A percentile compares a stretch with the other conserved stretches of the same genome.
Evolutionary conservation across 495 filamentous ascomycete species (phyloP).

Genomic region (Trichoderma gamsii): DNA sequence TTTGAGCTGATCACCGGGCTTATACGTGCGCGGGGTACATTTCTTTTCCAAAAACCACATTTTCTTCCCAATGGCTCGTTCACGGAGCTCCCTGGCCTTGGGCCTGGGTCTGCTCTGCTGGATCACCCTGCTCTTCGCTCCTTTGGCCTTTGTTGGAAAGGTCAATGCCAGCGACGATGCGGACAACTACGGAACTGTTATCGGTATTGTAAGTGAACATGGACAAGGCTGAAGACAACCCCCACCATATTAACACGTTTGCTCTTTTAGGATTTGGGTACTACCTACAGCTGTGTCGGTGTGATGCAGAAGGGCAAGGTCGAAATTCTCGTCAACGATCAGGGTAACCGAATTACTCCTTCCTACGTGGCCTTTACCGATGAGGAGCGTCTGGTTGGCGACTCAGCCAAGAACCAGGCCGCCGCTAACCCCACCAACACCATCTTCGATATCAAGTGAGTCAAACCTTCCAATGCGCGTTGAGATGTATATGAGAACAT

Average conservation of each 20-base stretch:
- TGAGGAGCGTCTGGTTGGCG: constrained; percentile 94
- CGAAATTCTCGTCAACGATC: constrained; percentile 93
- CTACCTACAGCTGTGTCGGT: constrained; percentile 98
- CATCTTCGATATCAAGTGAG: constrained; percentile 90
- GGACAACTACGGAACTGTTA: constrained; percentile 81
- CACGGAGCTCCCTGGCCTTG: constrained; percentile 48
- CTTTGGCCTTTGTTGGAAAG: constrained; percentile 62
- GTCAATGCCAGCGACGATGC: constrained; percentile 63
- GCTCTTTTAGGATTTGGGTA: constrained; percentile 71
- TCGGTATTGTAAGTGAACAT: constrained; percentile 67
- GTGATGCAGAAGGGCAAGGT: constrained; percentile 99
- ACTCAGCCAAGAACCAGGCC: constrained; percentile 99
- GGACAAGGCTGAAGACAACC: neutral
- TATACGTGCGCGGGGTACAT: constrained; percentile 17
- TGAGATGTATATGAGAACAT: neutral
- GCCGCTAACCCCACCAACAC: constrained; percentile 84
- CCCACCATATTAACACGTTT: constrained; percentile 16
- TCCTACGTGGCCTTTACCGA: constrained; percentile 99
- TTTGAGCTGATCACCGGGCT: constrained; percentile 8
- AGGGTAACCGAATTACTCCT: constrained; percentile 94
- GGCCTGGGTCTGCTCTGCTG: constrained; percentile 71
- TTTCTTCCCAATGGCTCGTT: constrained; percentile 45
- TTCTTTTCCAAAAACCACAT: constrained; percentile 15
- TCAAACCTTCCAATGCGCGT: constrained; percentile 18
- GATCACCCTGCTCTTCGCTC: constrained; percentile 73